phyloP scores from a whole-genome alignment of 768 basidiomycete species.

The Punctularia strigosozonata region DNA sequence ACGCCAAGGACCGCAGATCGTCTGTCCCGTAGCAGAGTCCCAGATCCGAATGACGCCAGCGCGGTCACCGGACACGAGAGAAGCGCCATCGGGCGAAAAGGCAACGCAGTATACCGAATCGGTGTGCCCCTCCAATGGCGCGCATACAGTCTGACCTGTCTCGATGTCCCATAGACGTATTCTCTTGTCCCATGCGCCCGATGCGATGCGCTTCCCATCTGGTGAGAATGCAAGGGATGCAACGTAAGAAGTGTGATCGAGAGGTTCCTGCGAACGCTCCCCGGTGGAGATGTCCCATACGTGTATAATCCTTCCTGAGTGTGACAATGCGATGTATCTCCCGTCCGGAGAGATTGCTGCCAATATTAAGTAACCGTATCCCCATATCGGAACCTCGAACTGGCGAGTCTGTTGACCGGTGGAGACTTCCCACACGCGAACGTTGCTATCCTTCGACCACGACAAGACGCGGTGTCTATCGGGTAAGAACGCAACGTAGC shows the following conservation, averaged over 20 bases:
- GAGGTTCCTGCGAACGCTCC: neutral
- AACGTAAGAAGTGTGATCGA: slow-evolving; percentile 7
- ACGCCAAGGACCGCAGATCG: slow-evolving; percentile 1
- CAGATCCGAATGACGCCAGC: neutral
- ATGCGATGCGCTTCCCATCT: slow-evolving; percentile 8
- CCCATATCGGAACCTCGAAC: neutral
- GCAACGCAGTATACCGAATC: neutral
- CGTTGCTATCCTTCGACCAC: slow-evolving; percentile 13
- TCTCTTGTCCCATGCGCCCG: slow-evolving; percentile 6
- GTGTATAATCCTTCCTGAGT: neutral
- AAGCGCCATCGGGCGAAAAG: neutral
- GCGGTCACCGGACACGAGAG: neutral
- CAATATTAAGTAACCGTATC: neutral
- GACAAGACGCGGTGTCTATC: slow-evolving; percentile 8
- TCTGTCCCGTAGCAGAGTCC: neutral
- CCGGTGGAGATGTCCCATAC: slow-evolving; percentile 8
- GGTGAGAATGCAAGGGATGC: slow-evolving; percentile 11
- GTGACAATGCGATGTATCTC: neutral
- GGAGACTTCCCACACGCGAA: slow-evolving; percentile 9
- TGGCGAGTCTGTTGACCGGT: slow-evolving; percentile 10
- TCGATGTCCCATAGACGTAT: slow-evolving; percentile 11
- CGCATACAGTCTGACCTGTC: slow-evolving; percentile 10
- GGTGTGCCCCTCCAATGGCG: neutral
- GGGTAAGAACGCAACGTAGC: slow-evolving; percentile 8
- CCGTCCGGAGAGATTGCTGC: neutral